Evolutionary conservation across 164 flowering plant species (phyloP).

Genomic region (Annona squamosa): DNA sequence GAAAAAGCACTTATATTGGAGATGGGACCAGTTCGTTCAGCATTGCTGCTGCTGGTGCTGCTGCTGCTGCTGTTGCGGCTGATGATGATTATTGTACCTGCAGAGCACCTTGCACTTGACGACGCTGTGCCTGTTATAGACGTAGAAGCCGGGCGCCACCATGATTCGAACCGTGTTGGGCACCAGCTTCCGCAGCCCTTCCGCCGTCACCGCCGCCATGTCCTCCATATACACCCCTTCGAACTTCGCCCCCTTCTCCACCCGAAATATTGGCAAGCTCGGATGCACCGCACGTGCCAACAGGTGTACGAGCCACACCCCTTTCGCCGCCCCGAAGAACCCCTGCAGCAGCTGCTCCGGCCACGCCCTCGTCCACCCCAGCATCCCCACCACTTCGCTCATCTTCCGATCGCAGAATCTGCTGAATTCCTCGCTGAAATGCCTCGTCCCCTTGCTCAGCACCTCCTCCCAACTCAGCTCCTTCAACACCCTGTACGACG

Average conservation of each 20-base stretch:
- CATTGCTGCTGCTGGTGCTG: too few relatives aligned
- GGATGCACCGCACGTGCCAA: constrained; percentile 86
- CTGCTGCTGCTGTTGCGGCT: neutral
- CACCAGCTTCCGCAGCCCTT: constrained; percentile 40
- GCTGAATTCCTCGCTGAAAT: constrained; percentile 83
- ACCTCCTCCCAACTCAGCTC: constrained; percentile 85
- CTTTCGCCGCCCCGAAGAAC: constrained; percentile 77
- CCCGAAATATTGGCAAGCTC: constrained; percentile 56
- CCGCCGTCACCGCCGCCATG: constrained; percentile 52
- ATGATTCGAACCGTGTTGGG: constrained; percentile 61
- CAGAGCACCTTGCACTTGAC: constrained; percentile 90
- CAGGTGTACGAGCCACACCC: constrained; percentile 83
- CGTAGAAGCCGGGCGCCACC: constrained; percentile 94
- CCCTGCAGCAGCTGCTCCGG: constrained; percentile 77
- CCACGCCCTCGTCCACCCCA: constrained; percentile 92
- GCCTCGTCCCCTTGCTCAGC: constrained; percentile 67
- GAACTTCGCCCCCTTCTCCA: constrained; percentile 50
- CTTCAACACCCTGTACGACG: constrained; percentile 34
- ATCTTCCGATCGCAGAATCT: constrained; percentile 82
- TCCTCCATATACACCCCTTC: constrained; percentile 88
- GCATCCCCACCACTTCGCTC: constrained; percentile 74
- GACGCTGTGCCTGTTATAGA: constrained; percentile 36
- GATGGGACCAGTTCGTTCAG: too few relatives aligned
- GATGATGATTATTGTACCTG: constrained; percentile 32
- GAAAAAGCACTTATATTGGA: too few relatives aligned